Conservation (phyloP, 225 moss, liverwort and hornwort species). For the Marchantia paleacea region DNA sequence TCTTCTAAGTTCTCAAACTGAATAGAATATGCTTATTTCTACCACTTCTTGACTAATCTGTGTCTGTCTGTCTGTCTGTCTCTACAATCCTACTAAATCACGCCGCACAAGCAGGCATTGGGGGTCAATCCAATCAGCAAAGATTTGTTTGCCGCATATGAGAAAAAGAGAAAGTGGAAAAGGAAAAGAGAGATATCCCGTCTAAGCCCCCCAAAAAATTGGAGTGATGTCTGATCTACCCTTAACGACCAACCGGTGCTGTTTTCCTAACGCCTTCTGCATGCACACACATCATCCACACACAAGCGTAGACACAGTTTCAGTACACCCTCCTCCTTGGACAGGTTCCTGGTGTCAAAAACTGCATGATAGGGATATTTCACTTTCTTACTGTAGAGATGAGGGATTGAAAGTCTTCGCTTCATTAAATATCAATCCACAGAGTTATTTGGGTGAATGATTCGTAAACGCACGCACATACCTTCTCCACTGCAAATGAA, state of each 20-base stretch:
- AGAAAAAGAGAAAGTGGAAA: slow-evolving; percentile 5
- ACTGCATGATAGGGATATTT: not conserved
- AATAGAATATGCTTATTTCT: slow-evolving; percentile 5
- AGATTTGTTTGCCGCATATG: slow-evolving; percentile 23
- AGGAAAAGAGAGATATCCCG: slow-evolving; percentile 19
- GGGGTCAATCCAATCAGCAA: slow-evolving; percentile 33
- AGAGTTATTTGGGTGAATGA: slow-evolving; percentile 22
- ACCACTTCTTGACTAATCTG: slow-evolving; percentile 19
- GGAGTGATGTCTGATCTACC: slow-evolving; percentile 34
- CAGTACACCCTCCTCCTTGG: not conserved
- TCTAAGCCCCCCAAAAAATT: slow-evolving; percentile 36
- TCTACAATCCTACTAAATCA: slow-evolving; percentile 28
- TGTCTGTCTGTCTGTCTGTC: slow-evolving; percentile 18
- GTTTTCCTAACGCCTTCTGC: slow-evolving; percentile 47
- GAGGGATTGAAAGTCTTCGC: slow-evolving; percentile 26
- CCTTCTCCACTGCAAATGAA: slow-evolving; percentile 39
- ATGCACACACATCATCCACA: slow-evolving; percentile 26
- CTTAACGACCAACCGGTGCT: slow-evolving; percentile 23
- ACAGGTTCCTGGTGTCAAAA: not conserved
- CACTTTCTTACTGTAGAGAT: slow-evolving; percentile 16
- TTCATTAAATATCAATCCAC: slow-evolving; percentile 18
- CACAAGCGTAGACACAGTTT: not conserved
- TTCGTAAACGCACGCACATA: slow-evolving; percentile 34
- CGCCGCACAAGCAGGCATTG: slow-evolving; percentile 27
- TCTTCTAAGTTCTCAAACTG: slow-evolving; percentile 8